A percentile compares a stretch with the other conserved stretches of the same genome.
Evolutionary conservation across 768 basidiomycete genomes (phyloP).

Genomic region (Nidula microcarpa): DNA sequence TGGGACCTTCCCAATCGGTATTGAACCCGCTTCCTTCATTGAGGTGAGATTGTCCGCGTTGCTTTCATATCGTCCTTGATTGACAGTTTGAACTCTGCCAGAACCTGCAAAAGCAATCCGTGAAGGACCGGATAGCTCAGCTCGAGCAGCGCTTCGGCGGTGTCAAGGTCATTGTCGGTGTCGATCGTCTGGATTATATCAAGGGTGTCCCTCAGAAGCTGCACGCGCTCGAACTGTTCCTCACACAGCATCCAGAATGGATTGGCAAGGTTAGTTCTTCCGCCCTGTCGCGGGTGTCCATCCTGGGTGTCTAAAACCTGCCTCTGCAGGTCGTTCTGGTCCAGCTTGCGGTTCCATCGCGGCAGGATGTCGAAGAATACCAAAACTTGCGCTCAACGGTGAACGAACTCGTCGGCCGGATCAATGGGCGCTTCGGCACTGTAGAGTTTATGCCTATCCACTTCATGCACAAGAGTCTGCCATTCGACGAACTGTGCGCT

Average conservation of each 20-base stretch:
- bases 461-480: constrained; percentile 95
- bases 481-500: constrained; percentile 96
- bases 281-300: not conserved
- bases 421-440: constrained; percentile 98
- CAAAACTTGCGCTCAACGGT: constrained; percentile 95
- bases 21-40: constrained; percentile 90
- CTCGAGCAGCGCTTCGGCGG: constrained; percentile 90
- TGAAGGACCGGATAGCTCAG: constrained; percentile 75
- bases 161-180: constrained; percentile 96
- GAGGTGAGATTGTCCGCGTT: constrained; percentile 42
- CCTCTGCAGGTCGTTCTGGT: constrained; percentile 79
- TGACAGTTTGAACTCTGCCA: constrained; percentile 22
- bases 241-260: constrained; percentile 98
- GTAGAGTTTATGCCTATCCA: constrained; percentile 99
- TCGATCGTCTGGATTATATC: constrained; percentile 98
- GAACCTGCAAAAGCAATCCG: constrained; percentile 77
- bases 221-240: constrained; percentile 94
- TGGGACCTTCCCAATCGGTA: constrained; percentile 98
- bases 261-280: constrained; percentile 75
- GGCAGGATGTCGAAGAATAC: constrained; percentile 99
- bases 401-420: constrained; percentile 96
- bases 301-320: not conserved
- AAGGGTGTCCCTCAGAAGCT: constrained; percentile 99
- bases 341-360: constrained; percentile 94
- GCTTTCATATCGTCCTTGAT: not conserved